phyloP scores from a whole-genome alignment of 495 filamentous ascomycete species.

The Aspergillus steynii region DNA sequence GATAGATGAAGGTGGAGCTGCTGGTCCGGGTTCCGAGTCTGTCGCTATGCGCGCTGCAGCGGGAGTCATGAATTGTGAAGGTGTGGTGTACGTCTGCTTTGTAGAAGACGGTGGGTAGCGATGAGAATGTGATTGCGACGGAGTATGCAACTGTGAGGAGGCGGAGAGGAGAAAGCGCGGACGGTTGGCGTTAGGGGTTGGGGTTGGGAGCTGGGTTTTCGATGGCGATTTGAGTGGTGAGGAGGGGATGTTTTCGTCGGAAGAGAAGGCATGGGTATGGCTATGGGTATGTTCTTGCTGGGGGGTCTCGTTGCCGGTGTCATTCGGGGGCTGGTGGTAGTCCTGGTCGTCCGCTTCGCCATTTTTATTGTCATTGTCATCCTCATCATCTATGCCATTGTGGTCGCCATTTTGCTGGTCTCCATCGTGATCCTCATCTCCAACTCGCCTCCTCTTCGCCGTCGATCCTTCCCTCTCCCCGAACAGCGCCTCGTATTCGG shows the following conservation, averaged over 20 bases:
- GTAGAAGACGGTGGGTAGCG: neutral
- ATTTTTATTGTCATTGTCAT: neutral
- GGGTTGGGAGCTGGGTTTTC: neutral
- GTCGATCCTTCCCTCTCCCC: neutral
- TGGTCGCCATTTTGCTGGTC: neutral
- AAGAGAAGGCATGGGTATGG: conserved; percentile 20
- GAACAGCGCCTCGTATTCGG: neutral
- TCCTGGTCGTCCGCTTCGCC: neutral
- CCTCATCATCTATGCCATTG: too few relatives aligned
- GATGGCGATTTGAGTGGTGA: neutral
- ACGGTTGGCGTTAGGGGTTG: neutral
- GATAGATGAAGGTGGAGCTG: conserved; percentile 5
- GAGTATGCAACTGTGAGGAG: neutral
- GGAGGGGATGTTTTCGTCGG: conserved; percentile 5
- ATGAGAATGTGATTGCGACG: neutral
- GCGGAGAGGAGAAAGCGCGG: neutral
- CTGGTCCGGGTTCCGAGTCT: conserved; percentile 15
- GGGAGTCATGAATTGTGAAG: conserved; percentile 29
- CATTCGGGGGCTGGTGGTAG: neutral
- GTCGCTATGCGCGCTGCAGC: conserved; percentile 18
- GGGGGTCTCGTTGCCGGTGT: conserved; percentile 5
- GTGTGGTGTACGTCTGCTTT: conserved; percentile 15
- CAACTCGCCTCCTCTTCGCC: neutral
- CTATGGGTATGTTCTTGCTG: too few relatives aligned
- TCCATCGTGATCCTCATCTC: neutral